phyloP scores from a whole-genome alignment of 2,329 filamentous ascomycete genomes.

The Chrysosporium keratinophilum region DNA sequence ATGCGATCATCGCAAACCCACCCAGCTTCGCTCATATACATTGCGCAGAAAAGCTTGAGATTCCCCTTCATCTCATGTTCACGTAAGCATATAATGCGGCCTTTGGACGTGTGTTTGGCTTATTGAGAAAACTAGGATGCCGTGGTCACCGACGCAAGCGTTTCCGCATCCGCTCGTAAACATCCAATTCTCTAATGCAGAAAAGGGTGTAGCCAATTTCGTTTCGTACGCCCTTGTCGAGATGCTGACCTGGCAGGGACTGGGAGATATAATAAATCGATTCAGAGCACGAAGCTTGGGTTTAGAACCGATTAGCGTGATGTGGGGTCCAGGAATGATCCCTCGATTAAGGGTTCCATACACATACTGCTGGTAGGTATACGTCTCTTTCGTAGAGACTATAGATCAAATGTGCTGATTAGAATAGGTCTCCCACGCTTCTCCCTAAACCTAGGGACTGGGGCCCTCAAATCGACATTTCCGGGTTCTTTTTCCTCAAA shows the following conservation, averaged over 20 bases:
- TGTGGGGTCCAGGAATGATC: slow-evolving; percentile 74
- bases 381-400: neutral
- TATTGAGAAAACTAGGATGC: slow-evolving; percentile 50
- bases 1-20: slow-evolving; percentile 79
- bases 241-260: slow-evolving; percentile 85
- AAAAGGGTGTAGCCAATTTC: slow-evolving; percentile 68
- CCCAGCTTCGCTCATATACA: slow-evolving; percentile 69
- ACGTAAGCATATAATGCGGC: slow-evolving; percentile 45
- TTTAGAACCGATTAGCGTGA: slow-evolving; percentile 64
- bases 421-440: slow-evolving; percentile 54
- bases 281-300: slow-evolving; percentile 67
- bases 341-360: slow-evolving; percentile 67
- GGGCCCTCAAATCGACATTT: slow-evolving; percentile 59
- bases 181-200: slow-evolving; percentile 64
- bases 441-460: slow-evolving; percentile 73
- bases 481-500: slow-evolving; percentile 67
- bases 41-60: slow-evolving; percentile 66
- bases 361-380: slow-evolving; percentile 70
- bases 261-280: slow-evolving; percentile 82
- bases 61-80: slow-evolving; percentile 79
- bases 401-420: neutral
- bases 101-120: neutral
- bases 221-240: slow-evolving; percentile 76
- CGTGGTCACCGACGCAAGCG: slow-evolving; percentile 73
- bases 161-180: slow-evolving; percentile 83